Evolutionary conservation across 1,284 basidiomycete species (phyloP).

Genomic region (Moesziomyces antarcticus): DNA sequence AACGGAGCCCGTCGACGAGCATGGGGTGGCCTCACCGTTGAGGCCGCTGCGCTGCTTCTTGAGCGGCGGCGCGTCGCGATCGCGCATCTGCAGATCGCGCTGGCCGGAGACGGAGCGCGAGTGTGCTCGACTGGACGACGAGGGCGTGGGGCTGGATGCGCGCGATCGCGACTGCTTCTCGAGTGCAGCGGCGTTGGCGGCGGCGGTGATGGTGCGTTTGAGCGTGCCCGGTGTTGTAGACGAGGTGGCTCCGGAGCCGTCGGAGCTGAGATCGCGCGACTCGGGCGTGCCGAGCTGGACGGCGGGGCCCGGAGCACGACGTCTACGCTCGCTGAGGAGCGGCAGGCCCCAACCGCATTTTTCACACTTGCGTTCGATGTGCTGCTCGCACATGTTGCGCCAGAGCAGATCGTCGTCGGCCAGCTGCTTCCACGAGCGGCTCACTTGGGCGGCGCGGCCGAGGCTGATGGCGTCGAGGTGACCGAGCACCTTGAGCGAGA

Average conservation of each 20-base stretch:
- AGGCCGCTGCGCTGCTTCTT: slow-evolving; percentile 44
- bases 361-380: slow-evolving; percentile 95
- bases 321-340: slow-evolving; percentile 79
- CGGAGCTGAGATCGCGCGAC: slow-evolving; percentile 56
- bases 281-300: slow-evolving; percentile 52
- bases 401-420: slow-evolving; percentile 97
- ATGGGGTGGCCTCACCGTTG: slow-evolving; percentile 26
- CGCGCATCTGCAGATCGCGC: slow-evolving; percentile 23
- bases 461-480: slow-evolving; percentile 95
- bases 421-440: slow-evolving; percentile 83
- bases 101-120: slow-evolving; percentile 35
- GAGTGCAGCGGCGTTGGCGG: slow-evolving; percentile 65
- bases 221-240: slow-evolving; percentile 48
- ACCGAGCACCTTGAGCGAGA: slow-evolving; percentile 87
- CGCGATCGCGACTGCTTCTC: slow-evolving; percentile 57
- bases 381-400: slow-evolving; percentile 97
- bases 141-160: slow-evolving; percentile 44
- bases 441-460: slow-evolving; percentile 94
- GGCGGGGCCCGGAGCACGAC: slow-evolving; percentile 65
- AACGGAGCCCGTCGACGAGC: slow-evolving; percentile 30
- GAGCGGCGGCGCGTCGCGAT: slow-evolving; percentile 39
- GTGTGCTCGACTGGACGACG: slow-evolving; percentile 10
- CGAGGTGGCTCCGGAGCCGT: slow-evolving; percentile 36
- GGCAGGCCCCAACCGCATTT: slow-evolving; percentile 99
- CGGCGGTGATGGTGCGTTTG: slow-evolving; percentile 64